Percentiles rank a stretch among this genome's conserved stretches.
Evolutionary conservation across 441 rosid genomes (phyloP).

Genomic region (Metrosideros polymorpha): DNA sequence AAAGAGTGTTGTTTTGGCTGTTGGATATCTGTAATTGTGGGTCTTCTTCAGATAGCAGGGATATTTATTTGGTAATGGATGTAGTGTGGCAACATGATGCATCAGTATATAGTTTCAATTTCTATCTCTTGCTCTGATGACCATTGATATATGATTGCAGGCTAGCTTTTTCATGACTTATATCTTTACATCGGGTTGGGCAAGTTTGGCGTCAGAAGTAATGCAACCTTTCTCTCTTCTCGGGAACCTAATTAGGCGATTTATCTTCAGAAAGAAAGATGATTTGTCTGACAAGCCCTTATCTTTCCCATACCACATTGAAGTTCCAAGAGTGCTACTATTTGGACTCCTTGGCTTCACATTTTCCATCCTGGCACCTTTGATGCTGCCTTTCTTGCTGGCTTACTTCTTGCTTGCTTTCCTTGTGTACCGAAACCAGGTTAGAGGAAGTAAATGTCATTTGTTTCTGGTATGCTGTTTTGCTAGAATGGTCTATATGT

Average conservation of each 20-base stretch:
- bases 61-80: neutral
- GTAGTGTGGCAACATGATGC: neutral
- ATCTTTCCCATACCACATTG: slow-evolving; percentile 88
- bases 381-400: slow-evolving; percentile 75
- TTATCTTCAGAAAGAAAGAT: slow-evolving; percentile 25
- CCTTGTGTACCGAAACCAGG: slow-evolving; percentile 90
- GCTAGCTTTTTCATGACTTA: slow-evolving; percentile 94
- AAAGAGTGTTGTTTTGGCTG: neutral
- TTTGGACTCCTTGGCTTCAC: slow-evolving; percentile 87
- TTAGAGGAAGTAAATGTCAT: slow-evolving; percentile 1
- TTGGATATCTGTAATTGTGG: neutral
- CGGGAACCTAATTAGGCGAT: slow-evolving; percentile 33
- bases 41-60: neutral
- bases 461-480: neutral
- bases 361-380: slow-evolving; percentile 75
- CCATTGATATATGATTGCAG: slow-evolving; percentile 31
- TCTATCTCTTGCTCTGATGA: neutral
- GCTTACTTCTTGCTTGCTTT: slow-evolving; percentile 62
- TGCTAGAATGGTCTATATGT: neutral
- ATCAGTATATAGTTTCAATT: neutral
- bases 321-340: slow-evolving; percentile 71
- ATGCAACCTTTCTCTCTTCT: slow-evolving; percentile 65
- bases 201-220: slow-evolving; percentile 74
- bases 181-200: slow-evolving; percentile 92
- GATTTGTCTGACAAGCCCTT: slow-evolving; percentile 29